Evolutionary conservation across 2,329 filamentous ascomycete species (phyloP).

Genomic region (Metarhizium sp.): DNA sequence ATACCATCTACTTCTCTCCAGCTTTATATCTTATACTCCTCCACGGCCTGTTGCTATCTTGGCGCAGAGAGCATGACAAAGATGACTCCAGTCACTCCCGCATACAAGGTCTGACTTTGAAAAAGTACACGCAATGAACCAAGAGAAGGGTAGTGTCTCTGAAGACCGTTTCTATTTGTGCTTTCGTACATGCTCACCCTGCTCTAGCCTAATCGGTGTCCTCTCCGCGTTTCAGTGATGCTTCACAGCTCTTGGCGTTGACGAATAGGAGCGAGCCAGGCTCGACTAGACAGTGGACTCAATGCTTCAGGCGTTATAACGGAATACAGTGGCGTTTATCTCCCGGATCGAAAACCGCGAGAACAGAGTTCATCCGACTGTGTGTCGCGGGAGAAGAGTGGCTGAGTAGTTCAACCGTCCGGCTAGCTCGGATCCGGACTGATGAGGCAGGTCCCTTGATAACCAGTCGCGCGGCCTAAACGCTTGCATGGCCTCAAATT

Average conservation of each 20-base stretch:
- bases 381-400: too few species aligned
- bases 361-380: neutral
- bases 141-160: too few species aligned
- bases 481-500: neutral
- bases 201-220: neutral
- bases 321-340: too few species aligned
- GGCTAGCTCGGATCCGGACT: too few species aligned
- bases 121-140: neutral
- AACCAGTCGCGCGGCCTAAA: too few species aligned
- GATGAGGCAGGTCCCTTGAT: too few species aligned
- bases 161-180: too few species aligned
- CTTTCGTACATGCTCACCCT: neutral
- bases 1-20: neutral
- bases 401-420: too few species aligned
- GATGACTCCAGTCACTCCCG: neutral
- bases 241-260: neutral
- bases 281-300: neutral
- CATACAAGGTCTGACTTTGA: neutral
- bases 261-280: neutral
- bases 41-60: neutral
- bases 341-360: neutral
- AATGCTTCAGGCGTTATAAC: neutral
- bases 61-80: neutral
- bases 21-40: neutral
- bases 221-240: slow-evolving; percentile 1